A percentile compares a stretch with the other conserved stretches of the same genome.
Evolutionary conservation across 345 rosid genomes (phyloP).

Genomic region (Euphorbia peplus): DNA sequence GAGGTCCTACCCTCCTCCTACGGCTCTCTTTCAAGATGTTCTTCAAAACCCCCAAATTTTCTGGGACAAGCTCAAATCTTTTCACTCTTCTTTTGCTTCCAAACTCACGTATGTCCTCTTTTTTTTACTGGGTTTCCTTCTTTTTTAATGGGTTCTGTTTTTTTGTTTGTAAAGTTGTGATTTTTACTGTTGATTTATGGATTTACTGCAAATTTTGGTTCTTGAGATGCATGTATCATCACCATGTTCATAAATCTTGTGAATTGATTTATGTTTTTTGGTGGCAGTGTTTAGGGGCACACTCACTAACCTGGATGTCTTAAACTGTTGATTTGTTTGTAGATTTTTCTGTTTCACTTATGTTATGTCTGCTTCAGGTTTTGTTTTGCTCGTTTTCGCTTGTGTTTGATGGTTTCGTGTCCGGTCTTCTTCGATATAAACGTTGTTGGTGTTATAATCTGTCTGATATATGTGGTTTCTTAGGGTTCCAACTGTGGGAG

Average conservation of each 20-base stretch:
- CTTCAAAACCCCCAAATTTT: conserved; percentile 60
- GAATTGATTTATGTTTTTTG: background rate
- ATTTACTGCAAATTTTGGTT: conserved; percentile 2
- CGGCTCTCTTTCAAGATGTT: conserved; percentile 56
- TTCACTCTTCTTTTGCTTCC: conserved; percentile 42
- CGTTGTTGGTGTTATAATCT: background rate
- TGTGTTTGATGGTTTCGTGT: background rate
- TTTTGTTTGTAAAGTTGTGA: background rate
- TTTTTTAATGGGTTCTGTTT: background rate
- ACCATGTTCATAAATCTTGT: background rate
- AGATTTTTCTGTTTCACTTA: background rate
- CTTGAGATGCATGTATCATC: background rate
- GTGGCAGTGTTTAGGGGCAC: background rate
- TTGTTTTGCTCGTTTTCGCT: background rate
- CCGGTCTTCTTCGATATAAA: background rate
- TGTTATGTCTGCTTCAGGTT: background rate
- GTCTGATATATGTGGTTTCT: conserved; percentile 13
- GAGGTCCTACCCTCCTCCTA: conserved; percentile 41
- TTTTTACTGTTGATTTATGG: background rate
- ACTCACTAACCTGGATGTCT: background rate
- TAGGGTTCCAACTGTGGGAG: conserved; percentile 89
- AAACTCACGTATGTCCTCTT: conserved; percentile 44
- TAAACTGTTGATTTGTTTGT: background rate
- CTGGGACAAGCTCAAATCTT: conserved; percentile 64
- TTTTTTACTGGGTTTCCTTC: conserved; percentile 4